These are phyloP conservation scores for Syzygium jambos DNA, from an alignment of 345 rosid genomes.

Conservation along the genomic window DNA sequence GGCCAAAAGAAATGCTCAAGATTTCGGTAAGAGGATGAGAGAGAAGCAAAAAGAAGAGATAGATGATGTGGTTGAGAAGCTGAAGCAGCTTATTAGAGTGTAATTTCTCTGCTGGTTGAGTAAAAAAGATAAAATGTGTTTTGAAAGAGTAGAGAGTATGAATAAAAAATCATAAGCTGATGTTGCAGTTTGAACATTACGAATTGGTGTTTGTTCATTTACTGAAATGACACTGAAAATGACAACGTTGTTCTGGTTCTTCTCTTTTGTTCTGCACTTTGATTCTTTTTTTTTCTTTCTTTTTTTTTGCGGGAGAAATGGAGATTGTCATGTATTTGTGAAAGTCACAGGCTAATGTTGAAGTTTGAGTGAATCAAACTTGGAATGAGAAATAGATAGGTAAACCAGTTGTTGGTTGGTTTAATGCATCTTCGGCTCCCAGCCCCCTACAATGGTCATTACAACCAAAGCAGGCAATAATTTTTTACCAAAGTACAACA, in stretches of 20 bases:
- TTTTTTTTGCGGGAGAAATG: not conserved
- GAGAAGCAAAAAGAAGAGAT: not conserved
- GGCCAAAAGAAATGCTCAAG: constrained; percentile 1
- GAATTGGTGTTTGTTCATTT: not conserved
- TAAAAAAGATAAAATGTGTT: not conserved
- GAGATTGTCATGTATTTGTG: not conserved
- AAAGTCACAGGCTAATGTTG: not conserved
- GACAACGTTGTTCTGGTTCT: not conserved
- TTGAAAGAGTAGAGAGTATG: not conserved
- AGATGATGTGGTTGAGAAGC: not conserved
- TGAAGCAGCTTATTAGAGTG: not conserved
- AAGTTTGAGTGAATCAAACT: not conserved
- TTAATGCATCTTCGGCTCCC: not conserved
- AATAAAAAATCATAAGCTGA: not conserved
- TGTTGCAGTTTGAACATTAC: not conserved
- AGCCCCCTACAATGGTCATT: not conserved
- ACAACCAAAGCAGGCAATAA: not conserved
- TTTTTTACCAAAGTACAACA: not conserved
- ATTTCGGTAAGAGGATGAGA: not conserved
- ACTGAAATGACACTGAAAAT: not conserved
- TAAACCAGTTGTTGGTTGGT: not conserved
- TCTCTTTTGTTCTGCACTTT: not conserved
- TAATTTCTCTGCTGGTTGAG: not conserved
- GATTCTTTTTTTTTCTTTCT: not conserved
- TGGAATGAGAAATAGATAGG: not conserved